Conservation (phyloP, 129 eudicot species). For the Deinandra increscens region DNA sequence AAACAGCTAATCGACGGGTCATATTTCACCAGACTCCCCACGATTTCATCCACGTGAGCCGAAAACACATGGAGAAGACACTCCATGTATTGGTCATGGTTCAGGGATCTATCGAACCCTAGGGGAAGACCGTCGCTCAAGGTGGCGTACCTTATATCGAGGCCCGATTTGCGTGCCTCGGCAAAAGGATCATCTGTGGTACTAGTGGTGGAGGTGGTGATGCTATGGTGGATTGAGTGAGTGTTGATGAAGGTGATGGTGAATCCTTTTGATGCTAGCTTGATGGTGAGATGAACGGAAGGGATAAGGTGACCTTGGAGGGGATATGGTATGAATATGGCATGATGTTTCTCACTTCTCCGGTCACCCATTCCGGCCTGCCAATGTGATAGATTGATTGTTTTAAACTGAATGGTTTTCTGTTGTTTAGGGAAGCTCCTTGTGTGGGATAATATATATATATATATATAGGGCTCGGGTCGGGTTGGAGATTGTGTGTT, state of each 20-base stretch:
- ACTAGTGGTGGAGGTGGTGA: slow-evolving; percentile 34
- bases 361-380: slow-evolving; percentile 24
- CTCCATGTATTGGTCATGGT: slow-evolving; percentile 59
- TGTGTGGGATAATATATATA: neutral
- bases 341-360: slow-evolving; percentile 47
- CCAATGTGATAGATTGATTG: neutral
- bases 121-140: slow-evolving; percentile 68
- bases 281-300: slow-evolving; percentile 54
- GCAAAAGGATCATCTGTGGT: slow-evolving; percentile 37
- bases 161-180: slow-evolving; percentile 47
- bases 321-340: slow-evolving; percentile 59
- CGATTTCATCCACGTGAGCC: slow-evolving; percentile 55
- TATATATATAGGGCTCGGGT: neutral
- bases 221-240: slow-evolving; percentile 49
- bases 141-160: slow-evolving; percentile 57
- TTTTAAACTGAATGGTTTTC: neutral
- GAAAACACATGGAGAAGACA: slow-evolving; percentile 48
- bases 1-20: slow-evolving; percentile 47
- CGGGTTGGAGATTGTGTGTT: no score
- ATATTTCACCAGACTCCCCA: slow-evolving; percentile 34
- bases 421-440: neutral
- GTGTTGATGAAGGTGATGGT: slow-evolving; percentile 73
- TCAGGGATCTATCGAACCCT: slow-evolving; percentile 50
- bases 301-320: slow-evolving; percentile 78
- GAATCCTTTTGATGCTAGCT: slow-evolving; percentile 69